Percentiles rank a stretch among this genome's conserved stretches.
These are phyloP conservation scores for Hypomyces perniciosus DNA, from an alignment of 2,329 filamentous ascomycete genomes.

Conservation along the genomic window DNA sequence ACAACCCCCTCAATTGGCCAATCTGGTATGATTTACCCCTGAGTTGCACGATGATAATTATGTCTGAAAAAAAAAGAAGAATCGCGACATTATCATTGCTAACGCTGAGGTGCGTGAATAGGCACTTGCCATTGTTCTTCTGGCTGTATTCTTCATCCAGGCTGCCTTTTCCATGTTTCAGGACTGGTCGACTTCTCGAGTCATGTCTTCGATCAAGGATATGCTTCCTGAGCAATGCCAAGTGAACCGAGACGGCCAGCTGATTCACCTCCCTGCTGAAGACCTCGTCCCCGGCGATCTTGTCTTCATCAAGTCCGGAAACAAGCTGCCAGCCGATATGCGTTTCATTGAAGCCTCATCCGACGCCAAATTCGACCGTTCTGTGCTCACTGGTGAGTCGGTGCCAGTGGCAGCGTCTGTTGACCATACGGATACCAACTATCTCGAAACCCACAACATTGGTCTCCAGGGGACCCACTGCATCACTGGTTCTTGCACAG, in stretches of 20 bases:
- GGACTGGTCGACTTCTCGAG: constrained; percentile 69
- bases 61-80: background rate
- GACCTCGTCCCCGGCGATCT: constrained; percentile 70
- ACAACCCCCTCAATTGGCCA: constrained; percentile 61
- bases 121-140: constrained; percentile 66
- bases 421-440: constrained; percentile 64
- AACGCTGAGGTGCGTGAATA: constrained; percentile 2
- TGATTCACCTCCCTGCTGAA: constrained; percentile 42
- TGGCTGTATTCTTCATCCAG: constrained; percentile 63
- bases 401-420: constrained; percentile 57
- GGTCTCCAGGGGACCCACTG: constrained; percentile 77
- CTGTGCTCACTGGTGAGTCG: constrained; percentile 66
- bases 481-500: constrained; percentile 59
- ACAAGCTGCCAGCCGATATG: constrained; percentile 69
- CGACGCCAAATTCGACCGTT: constrained; percentile 66
- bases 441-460: constrained; percentile 70
- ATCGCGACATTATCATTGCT: background rate
- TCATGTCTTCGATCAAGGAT: constrained; percentile 73
- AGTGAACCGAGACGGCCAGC: constrained; percentile 53
- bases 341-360: constrained; percentile 62
- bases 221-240: constrained; percentile 73
- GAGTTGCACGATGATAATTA: background rate
- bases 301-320: constrained; percentile 61
- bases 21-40: constrained; percentile 35
- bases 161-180: constrained; percentile 65